phyloP scores from a whole-genome alignment of 1,284 basidiomycete genomes.

The Veloporphyrellus conicus region DNA sequence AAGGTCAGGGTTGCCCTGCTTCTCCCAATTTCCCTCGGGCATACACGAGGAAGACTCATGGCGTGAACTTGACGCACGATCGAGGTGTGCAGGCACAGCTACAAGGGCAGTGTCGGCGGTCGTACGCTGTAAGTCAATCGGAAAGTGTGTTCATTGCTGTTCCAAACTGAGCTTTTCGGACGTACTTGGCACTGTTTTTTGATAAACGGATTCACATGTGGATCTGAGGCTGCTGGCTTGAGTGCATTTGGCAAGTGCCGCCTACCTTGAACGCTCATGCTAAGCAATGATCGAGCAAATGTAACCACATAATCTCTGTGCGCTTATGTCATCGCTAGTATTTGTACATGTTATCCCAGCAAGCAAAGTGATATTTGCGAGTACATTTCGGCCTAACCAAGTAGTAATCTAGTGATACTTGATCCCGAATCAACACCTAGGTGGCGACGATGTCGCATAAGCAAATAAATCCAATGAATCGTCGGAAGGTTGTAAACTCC shows the following conservation, averaged over 20 bases:
- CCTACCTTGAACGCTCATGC: no score
- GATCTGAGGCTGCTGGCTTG: no score
- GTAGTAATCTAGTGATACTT: background rate
- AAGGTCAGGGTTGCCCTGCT: background rate
- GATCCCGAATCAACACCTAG: conserved; percentile 10
- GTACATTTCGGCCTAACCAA: no score
- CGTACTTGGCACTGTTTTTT: no score
- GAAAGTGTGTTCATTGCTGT: background rate
- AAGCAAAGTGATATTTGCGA: no score
- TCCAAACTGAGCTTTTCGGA: background rate
- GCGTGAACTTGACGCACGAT: background rate
- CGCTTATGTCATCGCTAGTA: no score
- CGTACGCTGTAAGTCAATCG: background rate
- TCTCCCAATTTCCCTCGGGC: background rate
- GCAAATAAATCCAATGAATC: conserved; percentile 52
- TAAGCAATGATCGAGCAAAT: no score
- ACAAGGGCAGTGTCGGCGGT: background rate
- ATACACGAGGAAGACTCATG: background rate
- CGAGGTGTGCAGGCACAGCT: background rate
- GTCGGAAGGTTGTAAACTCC: conserved; percentile 38
- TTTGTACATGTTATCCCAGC: no score
- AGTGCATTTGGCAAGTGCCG: no score
- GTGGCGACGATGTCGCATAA: conserved; percentile 33
- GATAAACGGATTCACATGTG: no score
- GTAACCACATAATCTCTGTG: no score